phyloP scores from a whole-genome alignment of 1,139 yeast species.

The Candida tetrigidarum region DNA sequence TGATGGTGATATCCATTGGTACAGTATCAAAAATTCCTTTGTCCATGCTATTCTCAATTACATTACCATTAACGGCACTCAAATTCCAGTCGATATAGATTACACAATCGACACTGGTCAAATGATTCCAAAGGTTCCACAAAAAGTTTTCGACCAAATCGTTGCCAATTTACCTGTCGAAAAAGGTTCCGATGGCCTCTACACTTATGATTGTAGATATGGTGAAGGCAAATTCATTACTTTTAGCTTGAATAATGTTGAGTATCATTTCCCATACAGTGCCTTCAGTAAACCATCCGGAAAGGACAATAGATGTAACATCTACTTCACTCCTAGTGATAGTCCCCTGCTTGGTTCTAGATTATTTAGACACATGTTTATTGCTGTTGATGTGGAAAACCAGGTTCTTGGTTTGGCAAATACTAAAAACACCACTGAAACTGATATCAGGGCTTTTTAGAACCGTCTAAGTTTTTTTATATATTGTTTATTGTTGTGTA shows the following conservation, averaged over 20 bases:
- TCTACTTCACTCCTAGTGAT: neutral
- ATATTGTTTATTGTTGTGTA: no score
- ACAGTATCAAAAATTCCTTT: constrained; percentile 6
- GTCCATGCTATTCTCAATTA: constrained; percentile 2
- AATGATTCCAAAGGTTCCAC: neutral
- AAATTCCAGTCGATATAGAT: constrained; percentile 1
- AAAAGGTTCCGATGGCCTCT: neutral
- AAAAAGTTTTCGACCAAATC: constrained; percentile 1
- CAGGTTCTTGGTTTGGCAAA: constrained; percentile 7
- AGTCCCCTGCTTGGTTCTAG: constrained; percentile 3
- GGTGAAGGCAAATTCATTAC: constrained; percentile 6
- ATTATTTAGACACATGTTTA: constrained; percentile 9
- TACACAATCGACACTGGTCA: constrained; percentile 9
- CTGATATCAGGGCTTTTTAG: constrained; percentile 4
- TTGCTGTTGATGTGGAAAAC: constrained; percentile 8
- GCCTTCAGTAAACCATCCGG: neutral
- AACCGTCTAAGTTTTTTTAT: no score
- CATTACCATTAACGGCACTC: constrained; percentile 5
- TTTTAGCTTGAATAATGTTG: constrained; percentile 6
- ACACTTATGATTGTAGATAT: neutral
- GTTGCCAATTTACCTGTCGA: constrained; percentile 10
- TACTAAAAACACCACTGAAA: constrained; percentile 7
- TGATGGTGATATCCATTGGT: constrained; percentile 10
- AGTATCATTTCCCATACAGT: constrained; percentile 5
- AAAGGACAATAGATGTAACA: neutral